Evolutionary conservation across 495 filamentous ascomycete genomes (phyloP).

Genomic region (Penicillium pulvis): DNA sequence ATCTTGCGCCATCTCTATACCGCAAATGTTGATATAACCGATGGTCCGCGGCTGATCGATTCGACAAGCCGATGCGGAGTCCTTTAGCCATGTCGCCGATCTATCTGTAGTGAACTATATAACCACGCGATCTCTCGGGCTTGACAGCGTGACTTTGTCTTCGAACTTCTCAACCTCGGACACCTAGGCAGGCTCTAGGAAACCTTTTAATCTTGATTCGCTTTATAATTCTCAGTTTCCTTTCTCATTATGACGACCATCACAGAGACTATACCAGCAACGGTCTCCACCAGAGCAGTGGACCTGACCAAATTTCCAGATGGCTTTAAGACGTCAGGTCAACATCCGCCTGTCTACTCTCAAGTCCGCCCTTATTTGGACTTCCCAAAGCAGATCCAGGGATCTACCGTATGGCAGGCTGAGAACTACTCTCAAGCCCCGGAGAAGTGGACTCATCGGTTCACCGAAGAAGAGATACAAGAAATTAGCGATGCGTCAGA

Average conservation of each 20-base stretch:
- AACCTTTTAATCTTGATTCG: no score
- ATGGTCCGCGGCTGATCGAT: conserved; percentile 9
- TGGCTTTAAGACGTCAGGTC: conserved; percentile 71
- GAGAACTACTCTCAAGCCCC: conserved; percentile 70
- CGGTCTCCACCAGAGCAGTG: conserved; percentile 10
- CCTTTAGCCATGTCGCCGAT: background rate
- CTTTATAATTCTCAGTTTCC: background rate
- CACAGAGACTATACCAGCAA: conserved; percentile 10
- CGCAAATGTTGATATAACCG: background rate
- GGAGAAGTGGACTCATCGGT: conserved; percentile 75
- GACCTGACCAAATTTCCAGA: conserved; percentile 50
- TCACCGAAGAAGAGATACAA: conserved; percentile 63
- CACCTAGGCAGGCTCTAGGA: no score
- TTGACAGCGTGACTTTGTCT: background rate
- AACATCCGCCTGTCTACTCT: conserved; percentile 73
- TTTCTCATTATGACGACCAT: conserved; percentile 20
- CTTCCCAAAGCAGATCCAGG: conserved; percentile 74
- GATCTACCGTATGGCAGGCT: conserved; percentile 76
- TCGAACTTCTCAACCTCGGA: background rate
- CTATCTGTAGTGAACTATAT: conserved; percentile 15
- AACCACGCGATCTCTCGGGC: conserved; percentile 1
- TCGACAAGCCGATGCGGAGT: conserved; percentile 23
- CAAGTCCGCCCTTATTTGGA: conserved; percentile 65
- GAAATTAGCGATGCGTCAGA: conserved; percentile 72
- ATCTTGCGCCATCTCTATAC: background rate